Base-by-base conservation (phyloP, 2,329 filamentous ascomycete genomes). In the Blastomyces emzantsi region DNA sequence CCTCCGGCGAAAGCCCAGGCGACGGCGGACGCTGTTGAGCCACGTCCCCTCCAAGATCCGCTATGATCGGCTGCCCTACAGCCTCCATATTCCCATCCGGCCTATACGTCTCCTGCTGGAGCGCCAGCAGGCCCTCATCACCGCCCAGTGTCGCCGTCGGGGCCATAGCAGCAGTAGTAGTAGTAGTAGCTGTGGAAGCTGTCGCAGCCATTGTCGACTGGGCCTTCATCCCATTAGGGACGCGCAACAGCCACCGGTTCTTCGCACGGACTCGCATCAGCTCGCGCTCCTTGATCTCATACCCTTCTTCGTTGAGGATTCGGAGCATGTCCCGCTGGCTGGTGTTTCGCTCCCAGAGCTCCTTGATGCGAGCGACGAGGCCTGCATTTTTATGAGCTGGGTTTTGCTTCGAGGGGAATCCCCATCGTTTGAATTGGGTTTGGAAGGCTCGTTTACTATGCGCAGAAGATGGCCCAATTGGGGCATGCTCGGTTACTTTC, bases 281-380 rank as follows among this genome's bases (percentile, higher is more conserved):
- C 72, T 91, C 87, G 11, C 87, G 81, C 67, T 88, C 82, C 67
- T 86, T 89, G 70, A 93, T 86, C 30, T 86, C 79, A 70, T 86
- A 91, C 17, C 90, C 90, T 72, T 92, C 89, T 25, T 85, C 82
- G 67, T 85, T 85, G 64, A 94, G 79, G 36, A 85, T 83, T 33
- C 82, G 79, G 63, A 92, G 79, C 85, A 94, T 94, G 67, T 92
- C 87, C 65, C 83, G 83, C 73, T 92, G 89, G 22, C 79, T 82
- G 17, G 85, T 81, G 71, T 93, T 94, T 69, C 79, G 80, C 73
- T 90, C 87, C 90, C 90, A 94, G 69, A 94, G 80, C 75, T 92
- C 84, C 71, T 86, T 87, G 65, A 93, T 82, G 39, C 90, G 85
- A 22, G 82, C 82, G 51, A 90, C 84, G 8, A 93, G 82, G 30